These are phyloP conservation scores for Pleurotus giganteus DNA, from an alignment of 768 basidiomycete species.

Conservation along the genomic window DNA sequence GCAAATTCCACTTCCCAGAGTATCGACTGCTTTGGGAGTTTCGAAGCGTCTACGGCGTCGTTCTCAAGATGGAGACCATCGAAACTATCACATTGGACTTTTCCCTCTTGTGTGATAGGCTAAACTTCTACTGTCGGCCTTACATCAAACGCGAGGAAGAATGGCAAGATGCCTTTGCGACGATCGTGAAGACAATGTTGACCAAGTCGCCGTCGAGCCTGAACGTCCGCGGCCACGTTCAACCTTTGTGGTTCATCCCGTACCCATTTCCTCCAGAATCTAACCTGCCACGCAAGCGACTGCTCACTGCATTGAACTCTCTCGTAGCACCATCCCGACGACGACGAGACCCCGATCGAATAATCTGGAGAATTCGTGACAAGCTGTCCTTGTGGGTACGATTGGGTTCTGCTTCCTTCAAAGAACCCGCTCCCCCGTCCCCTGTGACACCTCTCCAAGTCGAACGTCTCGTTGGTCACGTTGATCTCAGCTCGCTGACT, in stretches of 20 bases:
- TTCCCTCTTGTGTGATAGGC: neutral
- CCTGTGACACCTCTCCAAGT: neutral
- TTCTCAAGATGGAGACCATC: neutral
- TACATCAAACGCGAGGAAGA: neutral
- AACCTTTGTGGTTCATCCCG: neutral
- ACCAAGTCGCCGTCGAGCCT: neutral
- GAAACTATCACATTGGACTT: neutral
- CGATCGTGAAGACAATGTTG: neutral
- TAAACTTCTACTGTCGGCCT: neutral
- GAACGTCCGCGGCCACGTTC: neutral
- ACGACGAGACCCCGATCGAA: too few relatives aligned
- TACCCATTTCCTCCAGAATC: neutral
- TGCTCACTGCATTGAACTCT: too few relatives aligned
- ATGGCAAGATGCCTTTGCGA: constrained; percentile 1
- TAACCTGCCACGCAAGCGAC: too few relatives aligned
- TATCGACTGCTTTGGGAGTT: constrained; percentile 4
- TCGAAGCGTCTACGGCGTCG: neutral
- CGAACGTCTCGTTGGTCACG: neutral
- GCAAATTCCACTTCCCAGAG: constrained; percentile 5
- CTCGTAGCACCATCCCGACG: too few relatives aligned
- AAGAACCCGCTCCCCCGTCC: neutral
- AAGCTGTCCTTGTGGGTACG: too few relatives aligned
- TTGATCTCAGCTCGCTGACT: neutral
- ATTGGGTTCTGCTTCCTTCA: too few relatives aligned
- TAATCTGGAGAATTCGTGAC: too few relatives aligned